phyloP scores from a whole-genome alignment of 2,329 filamentous ascomycete species.

The Chaetomium sp. region DNA sequence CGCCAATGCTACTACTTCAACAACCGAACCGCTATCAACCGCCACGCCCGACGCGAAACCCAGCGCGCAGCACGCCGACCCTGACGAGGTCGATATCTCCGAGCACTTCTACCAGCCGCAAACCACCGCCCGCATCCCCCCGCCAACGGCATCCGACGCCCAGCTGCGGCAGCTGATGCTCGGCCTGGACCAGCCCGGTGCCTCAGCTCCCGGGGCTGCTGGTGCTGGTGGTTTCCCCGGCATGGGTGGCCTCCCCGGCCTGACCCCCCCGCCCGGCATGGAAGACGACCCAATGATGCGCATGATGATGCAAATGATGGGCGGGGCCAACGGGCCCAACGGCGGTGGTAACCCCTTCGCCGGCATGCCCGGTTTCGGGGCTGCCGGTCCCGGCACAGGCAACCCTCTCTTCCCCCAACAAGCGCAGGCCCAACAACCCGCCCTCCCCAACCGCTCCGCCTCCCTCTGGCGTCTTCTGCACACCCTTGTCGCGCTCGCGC shows the following conservation, averaged over 20 bases:
- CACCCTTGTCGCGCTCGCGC: slow-evolving; percentile 60
- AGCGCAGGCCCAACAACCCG: slow-evolving; percentile 23
- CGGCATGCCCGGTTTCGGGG: too few species aligned
- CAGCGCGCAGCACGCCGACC: slow-evolving; percentile 53
- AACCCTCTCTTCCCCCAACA: slow-evolving; percentile 16
- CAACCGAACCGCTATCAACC: background rate
- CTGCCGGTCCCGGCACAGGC: too few species aligned
- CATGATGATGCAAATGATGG: slow-evolving; percentile 71
- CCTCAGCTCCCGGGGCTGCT: background rate
- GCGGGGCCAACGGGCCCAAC: slow-evolving; percentile 33
- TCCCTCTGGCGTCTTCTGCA: slow-evolving; percentile 68
- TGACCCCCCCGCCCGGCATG: slow-evolving; percentile 12
- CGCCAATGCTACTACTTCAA: slow-evolving; percentile 23
- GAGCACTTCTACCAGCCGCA: slow-evolving; percentile 60
- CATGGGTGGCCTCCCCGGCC: slow-evolving; percentile 5
- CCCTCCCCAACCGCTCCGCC: slow-evolving; percentile 33
- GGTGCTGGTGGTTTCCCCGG: too few species aligned
- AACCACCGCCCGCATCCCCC: slow-evolving; percentile 35
- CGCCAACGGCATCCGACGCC: slow-evolving; percentile 39
- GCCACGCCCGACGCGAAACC: slow-evolving; percentile 8
- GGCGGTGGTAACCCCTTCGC: slow-evolving; percentile 26
- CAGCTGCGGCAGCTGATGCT: slow-evolving; percentile 61
- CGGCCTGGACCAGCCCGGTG: slow-evolving; percentile 39
- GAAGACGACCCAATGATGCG: slow-evolving; percentile 62
- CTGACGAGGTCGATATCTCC: slow-evolving; percentile 75